Base-by-base conservation (phyloP, 345 rosid species). In the Salix dunnii region DNA sequence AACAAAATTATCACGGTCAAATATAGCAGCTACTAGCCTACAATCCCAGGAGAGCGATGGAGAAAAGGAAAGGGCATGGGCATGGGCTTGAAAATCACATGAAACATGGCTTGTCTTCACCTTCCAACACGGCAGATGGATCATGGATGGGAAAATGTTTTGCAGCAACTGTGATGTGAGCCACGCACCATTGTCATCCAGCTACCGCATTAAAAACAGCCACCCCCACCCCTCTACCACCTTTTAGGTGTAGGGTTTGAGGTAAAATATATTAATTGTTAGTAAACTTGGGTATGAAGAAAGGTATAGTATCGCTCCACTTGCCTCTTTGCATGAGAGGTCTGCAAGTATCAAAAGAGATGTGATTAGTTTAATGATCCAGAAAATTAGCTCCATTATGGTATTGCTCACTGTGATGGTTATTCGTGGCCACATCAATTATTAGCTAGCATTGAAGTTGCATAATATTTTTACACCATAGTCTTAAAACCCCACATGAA, bases 121-220 rank as follows among this genome's bases (percentile, higher is more conserved):
- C 67, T 28, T n/a, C 14, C 61, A 75, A 21, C 48, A 11, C n/a
- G 16, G 70, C 77, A 71, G 77, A 67, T 80, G n/a, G 61, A 2
- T 49, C n/a, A 18, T 49, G 81, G 78, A 79, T 73, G 46, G 79
- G 77, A 71, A 75, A 83, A 74, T 55, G 77, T 67, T 73, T 75
- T 60, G 73, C 55, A 64, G 73, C 46, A 67, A 77, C 16, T 71
- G 33, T 74, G 83, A 81, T 75, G 86, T 80, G 82, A 84, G 82
- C 89, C 89, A 83, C 83, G 82, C 77, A 48, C 76, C 20, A 16
- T 1, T 85, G 82, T 81, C 85, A 68, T 72, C 63, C 55, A 74
- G 53, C 75, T 61, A 28, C 76, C 28, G 38, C 82, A 67, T 62
- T 43, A 73, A 36, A 66, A 17, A 28, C 62, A 23, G 3, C 38